These are phyloP conservation scores for Exophiala aquamarina DNA, from an alignment of 2,329 filamentous ascomycete species.

Conservation along the genomic window DNA sequence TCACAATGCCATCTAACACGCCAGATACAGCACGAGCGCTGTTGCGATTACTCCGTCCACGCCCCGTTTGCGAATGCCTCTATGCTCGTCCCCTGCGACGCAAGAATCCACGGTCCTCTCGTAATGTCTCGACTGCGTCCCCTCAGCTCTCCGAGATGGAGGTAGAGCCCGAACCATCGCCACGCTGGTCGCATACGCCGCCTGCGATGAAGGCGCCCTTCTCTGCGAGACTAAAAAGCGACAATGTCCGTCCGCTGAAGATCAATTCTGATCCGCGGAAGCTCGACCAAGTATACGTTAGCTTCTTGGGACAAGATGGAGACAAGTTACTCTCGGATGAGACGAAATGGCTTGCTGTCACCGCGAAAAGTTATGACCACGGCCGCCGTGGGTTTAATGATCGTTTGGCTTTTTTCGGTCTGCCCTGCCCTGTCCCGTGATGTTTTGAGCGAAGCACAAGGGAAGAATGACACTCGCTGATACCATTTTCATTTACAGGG, in stretches of 20 bases:
- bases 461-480: too few relatives aligned
- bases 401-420: conserved; percentile 84
- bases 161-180: conserved; percentile 32
- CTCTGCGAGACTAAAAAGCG: conserved; percentile 33
- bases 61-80: conserved; percentile 21
- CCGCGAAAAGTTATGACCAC: conserved; percentile 98
- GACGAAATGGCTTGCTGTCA: conserved; percentile 93
- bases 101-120: conserved; percentile 13
- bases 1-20: conserved; percentile 11
- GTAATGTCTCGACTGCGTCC: conserved; percentile 23
- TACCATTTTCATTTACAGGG: conserved; percentile 49
- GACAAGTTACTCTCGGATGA: conserved; percentile 79
- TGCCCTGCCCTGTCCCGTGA: too few relatives aligned
- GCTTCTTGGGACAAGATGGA: conserved; percentile 71
- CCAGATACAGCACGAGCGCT: conserved; percentile 15
- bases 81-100: conserved; percentile 12
- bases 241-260: conserved; percentile 50
- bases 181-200: conserved; percentile 72
- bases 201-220: conserved; percentile 68
- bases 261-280: conserved; percentile 72
- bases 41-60: conserved; percentile 14
- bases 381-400: conserved; percentile 94
- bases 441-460: too few relatives aligned
- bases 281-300: conserved; percentile 75
- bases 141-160: conserved; percentile 23